These are phyloP conservation scores for Pichia sp. DNA, from an alignment of 1,139 yeast species.

Conservation along the genomic window DNA sequence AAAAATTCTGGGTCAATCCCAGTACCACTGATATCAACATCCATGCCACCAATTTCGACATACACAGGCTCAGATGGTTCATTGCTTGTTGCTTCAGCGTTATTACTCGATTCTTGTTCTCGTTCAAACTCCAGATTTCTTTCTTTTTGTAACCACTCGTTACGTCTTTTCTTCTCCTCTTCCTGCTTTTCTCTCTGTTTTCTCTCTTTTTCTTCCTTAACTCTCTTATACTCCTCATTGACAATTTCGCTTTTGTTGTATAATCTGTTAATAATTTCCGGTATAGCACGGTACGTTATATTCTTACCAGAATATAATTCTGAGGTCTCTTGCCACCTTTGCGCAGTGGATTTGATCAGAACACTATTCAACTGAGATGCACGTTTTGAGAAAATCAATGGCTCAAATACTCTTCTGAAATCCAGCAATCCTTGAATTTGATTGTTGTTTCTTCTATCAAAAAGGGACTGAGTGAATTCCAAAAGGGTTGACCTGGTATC, in stretches of 20 bases:
- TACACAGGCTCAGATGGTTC: slow-evolving; percentile 49
- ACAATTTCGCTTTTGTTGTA: slow-evolving; percentile 45
- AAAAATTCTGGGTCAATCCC: slow-evolving; percentile 91
- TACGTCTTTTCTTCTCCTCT: slow-evolving; percentile 29
- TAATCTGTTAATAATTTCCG: slow-evolving; percentile 49
- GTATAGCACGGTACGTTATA: slow-evolving; percentile 40
- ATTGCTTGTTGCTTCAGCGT: slow-evolving; percentile 3
- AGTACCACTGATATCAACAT: slow-evolving; percentile 74
- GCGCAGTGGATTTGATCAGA: slow-evolving; percentile 51
- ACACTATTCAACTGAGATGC: slow-evolving; percentile 22
- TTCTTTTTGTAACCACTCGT: slow-evolving; percentile 25
- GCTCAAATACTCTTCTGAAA: slow-evolving; percentile 20
- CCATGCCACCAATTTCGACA: slow-evolving; percentile 72
- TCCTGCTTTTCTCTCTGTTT: slow-evolving; percentile 30
- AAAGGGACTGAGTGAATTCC: slow-evolving; percentile 23
- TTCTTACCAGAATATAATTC: slow-evolving; percentile 40
- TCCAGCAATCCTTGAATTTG: slow-evolving; percentile 13
- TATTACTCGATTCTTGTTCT: slow-evolving; percentile 27
- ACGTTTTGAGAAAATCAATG: slow-evolving; percentile 16
- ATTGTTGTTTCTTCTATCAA: slow-evolving; percentile 24
- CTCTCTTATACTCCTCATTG: slow-evolving; percentile 33
- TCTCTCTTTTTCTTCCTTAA: slow-evolving; percentile 35
- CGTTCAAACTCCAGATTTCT: slow-evolving; percentile 16
- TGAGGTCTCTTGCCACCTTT: slow-evolving; percentile 66
- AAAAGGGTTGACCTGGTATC: slow-evolving; percentile 9